A percentile compares a stretch with the other conserved stretches of the same genome.
Evolutionary conservation across 1,139 yeast genomes (phyloP).

Genomic region (Scheffersomyces cryptocercus): DNA sequence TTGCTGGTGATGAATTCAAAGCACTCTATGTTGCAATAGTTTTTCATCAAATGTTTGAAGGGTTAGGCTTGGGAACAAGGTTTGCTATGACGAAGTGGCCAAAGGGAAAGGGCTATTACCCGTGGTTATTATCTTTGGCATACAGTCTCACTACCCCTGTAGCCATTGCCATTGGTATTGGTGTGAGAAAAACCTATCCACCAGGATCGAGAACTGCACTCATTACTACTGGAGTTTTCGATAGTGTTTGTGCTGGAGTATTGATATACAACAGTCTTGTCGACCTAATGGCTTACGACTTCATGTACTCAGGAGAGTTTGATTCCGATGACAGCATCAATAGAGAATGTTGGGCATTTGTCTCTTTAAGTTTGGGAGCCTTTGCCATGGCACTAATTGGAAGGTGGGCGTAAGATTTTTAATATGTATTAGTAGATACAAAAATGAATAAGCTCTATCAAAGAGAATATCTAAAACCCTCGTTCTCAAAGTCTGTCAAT

Average conservation of each 20-base stretch:
- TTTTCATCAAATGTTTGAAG: conserved; percentile 46
- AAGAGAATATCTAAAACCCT: neutral
- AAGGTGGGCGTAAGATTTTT: conserved; percentile 18
- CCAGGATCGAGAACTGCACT: conserved; percentile 35
- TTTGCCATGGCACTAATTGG: conserved; percentile 24
- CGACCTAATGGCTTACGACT: conserved; percentile 44
- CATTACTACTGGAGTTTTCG: conserved; percentile 38
- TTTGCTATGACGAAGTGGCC: conserved; percentile 44
- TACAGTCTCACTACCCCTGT: conserved; percentile 37
- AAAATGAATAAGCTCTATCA: neutral
- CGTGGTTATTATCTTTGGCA: conserved; percentile 35
- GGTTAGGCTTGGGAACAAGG: conserved; percentile 42
- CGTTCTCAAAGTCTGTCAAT: conserved; percentile 32
- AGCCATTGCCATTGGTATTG: conserved; percentile 40
- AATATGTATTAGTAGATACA: neutral
- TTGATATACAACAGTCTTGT: conserved; percentile 40
- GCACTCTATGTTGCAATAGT: conserved; percentile 38
- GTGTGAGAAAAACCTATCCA: conserved; percentile 34
- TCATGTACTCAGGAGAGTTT: conserved; percentile 31
- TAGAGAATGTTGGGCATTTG: conserved; percentile 24
- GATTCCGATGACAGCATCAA: conserved; percentile 16
- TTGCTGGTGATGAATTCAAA: conserved; percentile 39
- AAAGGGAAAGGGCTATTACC: conserved; percentile 23
- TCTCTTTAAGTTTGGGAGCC: conserved; percentile 20
- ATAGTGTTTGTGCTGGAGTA: conserved; percentile 41